phyloP scores from a whole-genome alignment of 176 grass and related monocot genomes.

The Oryza glumipatula region DNA sequence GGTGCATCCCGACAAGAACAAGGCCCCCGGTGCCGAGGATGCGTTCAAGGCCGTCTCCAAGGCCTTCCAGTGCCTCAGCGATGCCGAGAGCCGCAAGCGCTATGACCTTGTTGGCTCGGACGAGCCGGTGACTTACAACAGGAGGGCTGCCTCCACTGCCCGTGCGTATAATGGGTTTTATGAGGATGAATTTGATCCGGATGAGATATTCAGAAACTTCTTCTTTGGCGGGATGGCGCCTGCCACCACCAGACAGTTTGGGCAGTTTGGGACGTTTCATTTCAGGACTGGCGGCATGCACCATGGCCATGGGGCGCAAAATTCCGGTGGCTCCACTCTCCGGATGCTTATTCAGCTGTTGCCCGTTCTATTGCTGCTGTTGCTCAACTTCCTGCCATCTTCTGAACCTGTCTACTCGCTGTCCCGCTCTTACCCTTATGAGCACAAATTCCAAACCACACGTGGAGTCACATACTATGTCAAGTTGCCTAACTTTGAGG shows the following conservation, averaged over 20 bases:
- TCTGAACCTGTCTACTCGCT: constrained; percentile 82
- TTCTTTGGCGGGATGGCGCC: constrained; percentile 89
- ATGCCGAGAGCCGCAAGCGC: constrained; percentile 70
- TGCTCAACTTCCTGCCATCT: constrained; percentile 84
- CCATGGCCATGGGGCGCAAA: constrained; percentile 40
- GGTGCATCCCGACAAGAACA: constrained; percentile 98
- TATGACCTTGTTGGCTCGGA: constrained; percentile 82
- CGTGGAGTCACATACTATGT: constrained; percentile 77
- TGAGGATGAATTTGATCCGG: constrained; percentile 80
- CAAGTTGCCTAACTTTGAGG: constrained; percentile 77
- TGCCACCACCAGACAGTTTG: constrained; percentile 62
- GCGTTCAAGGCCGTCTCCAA: constrained; percentile 96
- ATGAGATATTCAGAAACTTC: constrained; percentile 98
- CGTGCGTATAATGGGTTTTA: constrained; percentile 61
- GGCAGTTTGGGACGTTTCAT: constrained; percentile 75
- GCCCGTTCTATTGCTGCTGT: constrained; percentile 71
- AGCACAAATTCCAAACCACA: constrained; percentile 70
- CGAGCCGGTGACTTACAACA: constrained; percentile 53
- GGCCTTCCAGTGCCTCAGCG: constrained; percentile 93
- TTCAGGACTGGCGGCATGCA: constrained; percentile 65
- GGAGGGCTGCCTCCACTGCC: constrained; percentile 54
- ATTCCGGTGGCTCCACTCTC: constrained; percentile 56
- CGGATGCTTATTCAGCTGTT: constrained; percentile 83
- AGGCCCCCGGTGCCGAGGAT: constrained; percentile 84
- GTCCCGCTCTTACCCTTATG: constrained; percentile 58